phyloP scores from a whole-genome alignment of 169 alveolate species.

The Cryptosporidium bovis region DNA sequence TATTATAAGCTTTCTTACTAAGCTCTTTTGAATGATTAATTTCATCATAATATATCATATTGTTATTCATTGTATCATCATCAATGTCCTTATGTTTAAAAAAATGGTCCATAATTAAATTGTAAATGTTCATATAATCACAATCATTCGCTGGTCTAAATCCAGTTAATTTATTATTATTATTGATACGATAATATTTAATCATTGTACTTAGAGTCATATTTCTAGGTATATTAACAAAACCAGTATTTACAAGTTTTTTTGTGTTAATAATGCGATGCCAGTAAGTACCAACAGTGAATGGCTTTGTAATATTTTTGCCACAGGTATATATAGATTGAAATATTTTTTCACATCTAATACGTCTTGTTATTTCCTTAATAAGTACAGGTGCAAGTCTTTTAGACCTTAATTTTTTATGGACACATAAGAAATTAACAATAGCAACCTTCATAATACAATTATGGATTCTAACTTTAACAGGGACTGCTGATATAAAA shows the following conservation, averaged over 20 bases:
- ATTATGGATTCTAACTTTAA: constrained; percentile 84
- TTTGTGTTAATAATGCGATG: constrained; percentile 86
- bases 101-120: constrained; percentile 90
- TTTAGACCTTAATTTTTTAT: constrained; percentile 95
- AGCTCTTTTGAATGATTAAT: constrained; percentile 12
- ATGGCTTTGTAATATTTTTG: constrained; percentile 94
- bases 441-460: constrained; percentile 89
- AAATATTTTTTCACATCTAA: constrained; percentile 93
- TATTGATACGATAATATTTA: constrained; percentile 87
- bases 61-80: constrained; percentile 58
- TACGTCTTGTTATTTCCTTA: constrained; percentile 97
- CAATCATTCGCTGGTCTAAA: constrained; percentile 60
- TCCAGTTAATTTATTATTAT: constrained; percentile 79
- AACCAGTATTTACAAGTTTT: constrained; percentile 83
- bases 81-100: constrained; percentile 83
- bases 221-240: constrained; percentile 84
- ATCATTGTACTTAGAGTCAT: constrained; percentile 91
- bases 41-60: constrained; percentile 77
- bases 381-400: constrained; percentile 91
- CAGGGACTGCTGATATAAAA: constrained; percentile 95
- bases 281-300: constrained; percentile 89
- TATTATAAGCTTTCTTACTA: constrained; percentile 30
- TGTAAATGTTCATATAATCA: constrained; percentile 82
- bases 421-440: constrained; percentile 97
- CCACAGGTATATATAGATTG: constrained; percentile 98